A percentile compares a stretch with the other conserved stretches of the same genome.
Conservation (phyloP, 2,329 filamentous ascomycete genomes). For the Didymella pinodella region DNA sequence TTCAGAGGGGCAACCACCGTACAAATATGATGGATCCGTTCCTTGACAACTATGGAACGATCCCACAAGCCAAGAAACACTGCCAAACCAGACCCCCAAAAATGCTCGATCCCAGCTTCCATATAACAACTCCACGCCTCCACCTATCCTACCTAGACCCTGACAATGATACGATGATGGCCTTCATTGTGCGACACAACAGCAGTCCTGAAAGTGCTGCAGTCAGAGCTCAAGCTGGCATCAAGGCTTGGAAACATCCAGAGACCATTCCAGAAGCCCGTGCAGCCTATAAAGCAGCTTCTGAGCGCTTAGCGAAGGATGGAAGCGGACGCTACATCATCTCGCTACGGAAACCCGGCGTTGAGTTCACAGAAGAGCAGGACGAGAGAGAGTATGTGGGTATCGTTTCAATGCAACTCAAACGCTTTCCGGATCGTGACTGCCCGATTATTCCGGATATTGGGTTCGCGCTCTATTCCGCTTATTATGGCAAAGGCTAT, state of each 20-base stretch:
- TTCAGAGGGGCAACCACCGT: background rate
- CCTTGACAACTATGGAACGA: background rate
- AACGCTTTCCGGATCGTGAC: conserved; percentile 25
- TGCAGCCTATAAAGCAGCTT: conserved; percentile 17
- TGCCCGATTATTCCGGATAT: conserved; percentile 32
- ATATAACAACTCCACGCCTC: conserved; percentile 63
- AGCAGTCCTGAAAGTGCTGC: conserved; percentile 18
- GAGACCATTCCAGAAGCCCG: conserved; percentile 23
- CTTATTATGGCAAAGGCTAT: conserved; percentile 30
- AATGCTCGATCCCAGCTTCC: conserved; percentile 69
- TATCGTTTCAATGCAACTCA: conserved; percentile 35
- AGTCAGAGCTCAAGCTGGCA: background rate
- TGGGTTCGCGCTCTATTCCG: conserved; percentile 27
- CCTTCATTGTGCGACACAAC: conserved; percentile 22
- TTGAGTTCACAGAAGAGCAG: background rate
- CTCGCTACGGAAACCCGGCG: conserved; percentile 18
- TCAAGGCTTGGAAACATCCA: background rate
- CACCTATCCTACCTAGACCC: conserved; percentile 31
- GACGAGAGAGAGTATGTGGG: conserved; percentile 20
- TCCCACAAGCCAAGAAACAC: background rate
- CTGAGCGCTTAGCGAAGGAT: conserved; percentile 27
- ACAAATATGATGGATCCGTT: background rate
- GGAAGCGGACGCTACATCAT: conserved; percentile 44
- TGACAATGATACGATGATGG: conserved; percentile 24
- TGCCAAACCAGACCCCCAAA: background rate